Evolutionary conservation across 2,329 filamentous ascomycete genomes (phyloP), one percentile per base, ranked within the genome.

Genomic region (Aspergillus sp.): DNA sequence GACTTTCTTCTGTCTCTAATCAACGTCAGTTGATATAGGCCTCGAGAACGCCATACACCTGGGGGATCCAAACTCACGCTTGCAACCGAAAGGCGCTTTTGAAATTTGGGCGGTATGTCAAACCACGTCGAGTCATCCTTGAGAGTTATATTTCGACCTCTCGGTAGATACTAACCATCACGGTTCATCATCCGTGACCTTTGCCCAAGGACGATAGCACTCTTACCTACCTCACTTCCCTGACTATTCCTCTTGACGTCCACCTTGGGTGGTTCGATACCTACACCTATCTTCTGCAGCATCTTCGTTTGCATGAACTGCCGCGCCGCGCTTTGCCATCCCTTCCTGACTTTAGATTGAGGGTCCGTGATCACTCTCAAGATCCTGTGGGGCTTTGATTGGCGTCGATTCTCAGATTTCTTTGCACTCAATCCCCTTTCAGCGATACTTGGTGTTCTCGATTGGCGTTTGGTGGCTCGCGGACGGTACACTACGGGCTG

Each of bases 401-500:
- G 25, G n/a, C 13, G 31, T 17, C 21, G 11, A 14, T 29, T n/a
- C 11, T 34, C 45, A 23, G 32, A 19, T 17, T 47, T 17, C 21
- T 19, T 20, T 34, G 31, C 29, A 14, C 19, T 38, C 14, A 10
- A 9, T 21, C 3, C 34, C 5, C 16, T 21, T 9, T 32, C 45
- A 3, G 11, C 23, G 45, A 47, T 47, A 14, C 13, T 36, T 17
- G 45, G 31, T 19, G 32, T 34, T 14, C 21, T 47, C 19, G 32
- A 34, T 7, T 34, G 25, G 16, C 29, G 9, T 20, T 11, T 36
- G 14, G 17, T 36, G 32, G 16, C 19, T 34, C 25, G 19, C 16
- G 41, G 46, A 14, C 32, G 32, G 36, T 52, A 48, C 11, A 41
- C 41, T 1, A 55, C 43, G 13, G 45, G 36, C 17, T 50, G 21